Conservation (phyloP, 805 yeast genomes). For the Lachancea fermentati region DNA sequence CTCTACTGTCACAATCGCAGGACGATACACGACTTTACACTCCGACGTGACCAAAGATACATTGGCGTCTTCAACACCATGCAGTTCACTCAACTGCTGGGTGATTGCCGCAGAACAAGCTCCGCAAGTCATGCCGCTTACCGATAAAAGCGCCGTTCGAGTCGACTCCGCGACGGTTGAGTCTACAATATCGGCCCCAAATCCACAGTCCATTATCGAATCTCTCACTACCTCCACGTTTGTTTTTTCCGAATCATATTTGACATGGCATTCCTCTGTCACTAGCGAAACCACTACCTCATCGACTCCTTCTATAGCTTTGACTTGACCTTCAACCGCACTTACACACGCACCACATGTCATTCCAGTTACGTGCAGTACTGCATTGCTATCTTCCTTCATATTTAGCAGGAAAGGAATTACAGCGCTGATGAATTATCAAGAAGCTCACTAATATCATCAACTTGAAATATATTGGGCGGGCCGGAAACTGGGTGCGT, state of each 20-base stretch:
- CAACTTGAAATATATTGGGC: neutral
- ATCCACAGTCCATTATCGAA: constrained; percentile 71
- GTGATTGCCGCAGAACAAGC: constrained; percentile 72
- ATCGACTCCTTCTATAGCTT: constrained; percentile 44
- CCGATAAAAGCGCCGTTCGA: constrained; percentile 7
- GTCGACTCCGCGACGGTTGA: neutral
- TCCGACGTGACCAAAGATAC: constrained; percentile 76
- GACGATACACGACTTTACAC: constrained; percentile 51
- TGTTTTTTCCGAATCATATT: constrained; percentile 37
- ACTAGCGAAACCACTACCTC: constrained; percentile 61
- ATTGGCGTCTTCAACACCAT: constrained; percentile 48
- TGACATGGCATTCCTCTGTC: constrained; percentile 64
- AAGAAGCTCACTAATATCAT: neutral
- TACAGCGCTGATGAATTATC: neutral
- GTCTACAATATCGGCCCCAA: constrained; percentile 38
- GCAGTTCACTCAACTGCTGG: constrained; percentile 41
- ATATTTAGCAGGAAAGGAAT: neutral
- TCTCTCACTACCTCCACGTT: constrained; percentile 37
- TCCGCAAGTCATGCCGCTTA: constrained; percentile 87
- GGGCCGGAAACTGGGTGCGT: neutral
- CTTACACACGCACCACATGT: constrained; percentile 85
- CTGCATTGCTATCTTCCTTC: neutral
- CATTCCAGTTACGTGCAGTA: constrained; percentile 56
- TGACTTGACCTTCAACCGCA: constrained; percentile 53
- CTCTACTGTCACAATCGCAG: constrained; percentile 27